Conservation (phyloP, 139 green algal species). For the Yamagishiella unicocca region DNA sequence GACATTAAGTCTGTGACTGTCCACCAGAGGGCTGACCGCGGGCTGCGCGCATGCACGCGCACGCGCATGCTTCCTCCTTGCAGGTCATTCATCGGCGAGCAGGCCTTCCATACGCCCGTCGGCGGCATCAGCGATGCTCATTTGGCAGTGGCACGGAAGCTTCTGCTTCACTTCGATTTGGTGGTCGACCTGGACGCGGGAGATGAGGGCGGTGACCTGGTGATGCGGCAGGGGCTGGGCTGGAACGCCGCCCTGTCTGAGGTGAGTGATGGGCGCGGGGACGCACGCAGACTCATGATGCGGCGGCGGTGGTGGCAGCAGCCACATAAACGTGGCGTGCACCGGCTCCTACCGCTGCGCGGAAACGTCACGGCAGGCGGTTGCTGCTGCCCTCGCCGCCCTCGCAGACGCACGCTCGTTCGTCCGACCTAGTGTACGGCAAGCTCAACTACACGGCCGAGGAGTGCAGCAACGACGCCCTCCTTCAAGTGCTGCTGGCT, state of each 20-base stretch:
- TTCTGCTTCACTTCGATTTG: conserved; percentile 34
- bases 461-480: background rate
- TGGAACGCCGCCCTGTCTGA: background rate
- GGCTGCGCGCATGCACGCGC: too few species aligned
- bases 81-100: conserved; percentile 31
- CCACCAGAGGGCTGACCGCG: too few species aligned
- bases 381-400: too few species aligned
- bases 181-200: conserved; percentile 34
- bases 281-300: too few species aligned
- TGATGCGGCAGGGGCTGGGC: background rate
- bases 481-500: background rate
- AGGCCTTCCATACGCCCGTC: conserved; percentile 10
- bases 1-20: too few species aligned
- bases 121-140: background rate
- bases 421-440: background rate
- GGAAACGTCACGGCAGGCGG: too few species aligned
- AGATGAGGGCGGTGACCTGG: background rate
- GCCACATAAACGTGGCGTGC: too few species aligned
- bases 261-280: too few species aligned
- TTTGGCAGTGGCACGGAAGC: background rate
- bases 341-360: too few species aligned
- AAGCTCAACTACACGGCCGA: conserved; percentile 7
- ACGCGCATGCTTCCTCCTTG: too few species aligned
- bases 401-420: background rate
- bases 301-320: too few species aligned